Evolutionary conservation across 306 rosid genomes (phyloP).

Genomic region (Castanopsis chinensis): DNA sequence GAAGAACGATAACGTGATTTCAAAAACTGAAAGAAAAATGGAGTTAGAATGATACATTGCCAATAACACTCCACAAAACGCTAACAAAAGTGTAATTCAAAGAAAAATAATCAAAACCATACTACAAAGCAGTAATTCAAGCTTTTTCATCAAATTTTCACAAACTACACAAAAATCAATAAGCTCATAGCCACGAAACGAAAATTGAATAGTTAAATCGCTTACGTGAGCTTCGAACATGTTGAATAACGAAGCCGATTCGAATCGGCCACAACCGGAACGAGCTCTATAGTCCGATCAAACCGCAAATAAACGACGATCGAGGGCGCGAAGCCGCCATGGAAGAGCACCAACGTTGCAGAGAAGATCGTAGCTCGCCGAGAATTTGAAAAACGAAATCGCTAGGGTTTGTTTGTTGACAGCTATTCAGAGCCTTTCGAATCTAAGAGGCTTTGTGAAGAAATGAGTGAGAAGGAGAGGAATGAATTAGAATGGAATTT

Average conservation of each 20-base stretch:
- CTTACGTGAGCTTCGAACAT: slow-evolving; percentile 99
- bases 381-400: neutral
- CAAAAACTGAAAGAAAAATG: neutral
- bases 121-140: neutral
- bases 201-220: slow-evolving; percentile 1
- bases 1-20: neutral
- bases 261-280: slow-evolving; percentile 17
- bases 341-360: neutral
- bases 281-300: slow-evolving; percentile 24
- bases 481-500: no score
- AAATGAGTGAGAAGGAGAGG: no score
- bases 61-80: neutral
- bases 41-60: neutral
- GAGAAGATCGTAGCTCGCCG: neutral
- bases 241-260: slow-evolving; percentile 36
- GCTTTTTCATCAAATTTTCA: neutral
- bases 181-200: neutral
- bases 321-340: slow-evolving; percentile 24
- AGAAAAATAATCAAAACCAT: neutral
- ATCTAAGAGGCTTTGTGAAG: no score
- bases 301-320: slow-evolving; percentile 17
- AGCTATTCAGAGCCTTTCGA: no score
- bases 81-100: neutral
- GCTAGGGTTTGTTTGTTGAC: slow-evolving; percentile 35
- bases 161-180: neutral